Base-by-base conservation (phyloP, 2,329 filamentous ascomycete genomes). In the Gnomoniopsis sp. region DNA sequence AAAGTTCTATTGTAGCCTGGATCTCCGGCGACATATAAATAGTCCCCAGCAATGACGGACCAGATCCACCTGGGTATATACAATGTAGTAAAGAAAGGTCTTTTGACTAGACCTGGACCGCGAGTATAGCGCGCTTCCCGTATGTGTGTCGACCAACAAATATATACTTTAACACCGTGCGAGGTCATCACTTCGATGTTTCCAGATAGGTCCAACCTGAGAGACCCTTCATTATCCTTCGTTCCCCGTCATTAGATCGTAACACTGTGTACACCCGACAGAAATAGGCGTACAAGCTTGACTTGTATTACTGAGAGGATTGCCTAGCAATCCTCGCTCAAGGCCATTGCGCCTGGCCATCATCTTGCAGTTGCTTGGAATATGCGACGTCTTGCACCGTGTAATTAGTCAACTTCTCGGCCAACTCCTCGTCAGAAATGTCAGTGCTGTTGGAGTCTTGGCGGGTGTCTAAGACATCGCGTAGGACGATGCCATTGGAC, bases 371-470 rank as follows among this genome's bases (percentile, higher is more conserved):
- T 34, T 56, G n/a, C 49, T 34, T 26, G 6, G 49, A 49, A 38
- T 58, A 62, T 19, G 38, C 52, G 21, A 62, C 26, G 51, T 62
- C 61, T 15, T 58, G 44, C 52, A 30, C 36, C 22, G 61, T 61
- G 46, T 55, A 77, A 12, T 61, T 61, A 58, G 68, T 74, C n/a
- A 78, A 64, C 60, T 70, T 71, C 54, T 67, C 63, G 65, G 72
- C 71, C 49, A 79, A 67, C 61, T 77, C 75, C 21, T 66, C 70
- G 14, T 79, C 69, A 3, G 64, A 69, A 11, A 66, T 53, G 2
- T 59, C 59, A n/a, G 62, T 62, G 47, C 34, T 50, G 47, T 26
- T 33, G 53, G 33, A 38, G 12, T 14, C 44, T 33, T 48, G 44
- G 61, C 47, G 52, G 21, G 38, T n/a, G 21, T 21, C 21, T 12